Base-by-base conservation (phyloP, 2,329 filamentous ascomycete species). In the Botrytis byssoidea region DNA sequence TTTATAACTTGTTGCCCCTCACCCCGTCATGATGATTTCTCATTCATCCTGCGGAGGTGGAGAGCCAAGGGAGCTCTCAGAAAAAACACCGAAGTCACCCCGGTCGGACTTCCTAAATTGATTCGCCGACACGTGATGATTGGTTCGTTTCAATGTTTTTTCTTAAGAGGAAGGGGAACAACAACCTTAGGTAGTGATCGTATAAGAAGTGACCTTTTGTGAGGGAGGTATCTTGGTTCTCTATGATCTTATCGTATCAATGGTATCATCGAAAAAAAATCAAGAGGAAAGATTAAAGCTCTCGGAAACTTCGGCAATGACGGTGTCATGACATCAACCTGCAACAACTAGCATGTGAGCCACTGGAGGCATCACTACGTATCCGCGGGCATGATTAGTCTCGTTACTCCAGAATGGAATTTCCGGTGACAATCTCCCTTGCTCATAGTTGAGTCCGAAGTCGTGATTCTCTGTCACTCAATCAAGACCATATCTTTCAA, bases 1-100 rank as follows among this genome's bases (percentile, higher is more conserved):
- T 67, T 55, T 55, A 55, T 51, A n/a, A 55, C 35, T 42, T 57
- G 16, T 32, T 57, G 51, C 65, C 35, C 65, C 65, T 68, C 65
- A 32, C 29, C 35, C 46, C 46, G 16, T 68, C 65, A 35, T 55
- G 46, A n/a, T 51, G 44, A 51, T 51, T 66, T 66, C 44, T 25
- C 59, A 29, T 57, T 64, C 40, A 64, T 67, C 29, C n/a, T 16
- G 44, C 63, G 12, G 18, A 44, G 12, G 40, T 46, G 63, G 40
- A 32, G 59, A 61, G 29, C 57, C 60, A 25, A 32, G 18, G 63
- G 16, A 57, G 51, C 51, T 57, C 51, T 32, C 7, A n/a, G 12
- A 12, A 20, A 46, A 32, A 18, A 46, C n/a, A 46, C 63, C 63
- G 63, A 22, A 46, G 63, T 48, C 5, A 65, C 29, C 25, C 42